These are phyloP conservation scores for Suhomyces pyralidae DNA, from an alignment of 805 yeast genomes.

Conservation along the genomic window DNA sequence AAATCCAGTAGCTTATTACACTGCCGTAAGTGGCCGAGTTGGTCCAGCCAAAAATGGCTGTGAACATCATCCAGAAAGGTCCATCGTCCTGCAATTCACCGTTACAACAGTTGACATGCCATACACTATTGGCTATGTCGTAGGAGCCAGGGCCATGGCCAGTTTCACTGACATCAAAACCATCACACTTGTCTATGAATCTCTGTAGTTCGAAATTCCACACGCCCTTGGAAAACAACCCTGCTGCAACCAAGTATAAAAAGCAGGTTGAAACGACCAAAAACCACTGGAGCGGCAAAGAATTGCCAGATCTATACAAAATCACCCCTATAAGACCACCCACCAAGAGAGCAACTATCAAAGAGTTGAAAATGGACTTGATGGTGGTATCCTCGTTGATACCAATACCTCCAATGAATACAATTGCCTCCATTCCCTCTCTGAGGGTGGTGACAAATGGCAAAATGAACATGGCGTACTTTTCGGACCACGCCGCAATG, in stretches of 20 bases:
- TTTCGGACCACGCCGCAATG: conserved; percentile 34
- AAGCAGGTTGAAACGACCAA: conserved; percentile 74
- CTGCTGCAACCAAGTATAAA: conserved; percentile 81
- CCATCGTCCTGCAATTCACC: conserved; percentile 65
- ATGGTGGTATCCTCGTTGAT: conserved; percentile 35
- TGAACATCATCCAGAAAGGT: conserved; percentile 87
- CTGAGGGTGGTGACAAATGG: conserved; percentile 85
- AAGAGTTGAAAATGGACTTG: conserved; percentile 56
- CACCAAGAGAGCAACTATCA: conserved; percentile 51
- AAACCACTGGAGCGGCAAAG: conserved; percentile 71
- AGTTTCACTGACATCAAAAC: conserved; percentile 80
- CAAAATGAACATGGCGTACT: conserved; percentile 68
- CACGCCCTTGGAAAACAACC: conserved; percentile 79
- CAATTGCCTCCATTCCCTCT: conserved; percentile 90
- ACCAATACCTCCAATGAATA: conserved; percentile 82
- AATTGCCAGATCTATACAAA: conserved; percentile 76
- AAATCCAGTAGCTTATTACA: conserved; percentile 64
- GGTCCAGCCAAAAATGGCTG: conserved; percentile 92
- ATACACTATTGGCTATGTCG: conserved; percentile 70
- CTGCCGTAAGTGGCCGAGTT: conserved; percentile 91
- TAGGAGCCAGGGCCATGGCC: conserved; percentile 95
- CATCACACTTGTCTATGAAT: conserved; percentile 71
- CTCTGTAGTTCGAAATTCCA: conserved; percentile 85
- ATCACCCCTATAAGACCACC: conserved; percentile 65
- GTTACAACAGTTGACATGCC: conserved; percentile 96